phyloP scores from a whole-genome alignment of 176 grass and related monocot species.

The Triticum monococcum region DNA sequence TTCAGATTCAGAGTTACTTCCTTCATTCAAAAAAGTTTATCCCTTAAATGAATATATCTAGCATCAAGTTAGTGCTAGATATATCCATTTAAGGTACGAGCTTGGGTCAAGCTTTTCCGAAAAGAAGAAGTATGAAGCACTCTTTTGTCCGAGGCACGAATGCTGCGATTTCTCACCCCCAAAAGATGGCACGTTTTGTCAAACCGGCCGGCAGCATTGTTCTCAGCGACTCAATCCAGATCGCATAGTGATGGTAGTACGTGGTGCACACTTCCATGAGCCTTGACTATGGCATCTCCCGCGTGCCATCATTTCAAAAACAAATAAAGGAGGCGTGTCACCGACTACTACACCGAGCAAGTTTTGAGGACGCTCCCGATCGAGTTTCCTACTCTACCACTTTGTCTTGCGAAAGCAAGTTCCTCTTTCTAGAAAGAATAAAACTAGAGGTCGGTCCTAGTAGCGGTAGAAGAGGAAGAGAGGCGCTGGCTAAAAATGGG shows the following conservation, averaged over 20 bases:
- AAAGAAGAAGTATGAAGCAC: too few species aligned
- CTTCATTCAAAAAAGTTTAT: too few species aligned
- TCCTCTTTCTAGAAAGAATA: constrained; percentile 49
- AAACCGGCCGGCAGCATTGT: neutral
- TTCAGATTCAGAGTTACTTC: too few species aligned
- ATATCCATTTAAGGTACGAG: too few species aligned
- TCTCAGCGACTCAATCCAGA: neutral
- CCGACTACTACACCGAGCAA: neutral
- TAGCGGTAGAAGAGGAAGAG: neutral
- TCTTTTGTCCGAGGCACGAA: too few species aligned
- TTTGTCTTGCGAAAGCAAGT: constrained; percentile 10
- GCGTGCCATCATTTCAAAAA: constrained; percentile 20
- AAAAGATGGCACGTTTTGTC: neutral
- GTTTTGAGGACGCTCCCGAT: neutral
- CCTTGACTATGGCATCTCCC: neutral
- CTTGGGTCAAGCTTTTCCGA: too few species aligned
- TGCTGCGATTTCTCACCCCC: neutral
- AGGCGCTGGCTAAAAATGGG: neutral
- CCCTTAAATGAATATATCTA: too few species aligned
- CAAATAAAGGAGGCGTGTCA: neutral
- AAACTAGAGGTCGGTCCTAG: neutral
- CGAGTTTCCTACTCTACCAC: neutral
- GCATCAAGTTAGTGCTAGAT: too few species aligned
- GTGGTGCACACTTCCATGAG: neutral
- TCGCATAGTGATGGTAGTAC: neutral